Conservation (phyloP, 2,329 filamentous ascomycete genomes). For the Dothideomycetes sp. region DNA sequence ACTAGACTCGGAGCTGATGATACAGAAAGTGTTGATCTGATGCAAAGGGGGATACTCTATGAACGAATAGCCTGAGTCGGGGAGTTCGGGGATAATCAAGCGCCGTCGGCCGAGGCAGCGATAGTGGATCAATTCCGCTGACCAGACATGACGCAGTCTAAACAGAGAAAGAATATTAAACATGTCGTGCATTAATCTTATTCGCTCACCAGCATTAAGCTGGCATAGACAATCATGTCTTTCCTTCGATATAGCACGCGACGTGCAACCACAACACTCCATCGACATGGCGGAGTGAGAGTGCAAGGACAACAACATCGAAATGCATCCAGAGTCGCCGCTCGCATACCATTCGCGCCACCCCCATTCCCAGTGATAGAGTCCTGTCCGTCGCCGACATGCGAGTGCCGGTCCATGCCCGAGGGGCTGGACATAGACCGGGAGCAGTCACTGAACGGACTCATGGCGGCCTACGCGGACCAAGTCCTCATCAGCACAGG, state of each 20-base stretch:
- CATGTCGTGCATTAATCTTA: too few relatives aligned
- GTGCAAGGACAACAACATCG: background rate
- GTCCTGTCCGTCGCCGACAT: slow-evolving; percentile 64
- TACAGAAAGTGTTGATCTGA: too few relatives aligned
- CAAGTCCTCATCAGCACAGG: slow-evolving; percentile 80
- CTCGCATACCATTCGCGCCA: slow-evolving; percentile 18
- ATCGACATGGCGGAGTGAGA: background rate
- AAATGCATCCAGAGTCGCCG: slow-evolving; percentile 2
- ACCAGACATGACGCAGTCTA: too few relatives aligned
- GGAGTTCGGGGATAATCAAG: background rate
- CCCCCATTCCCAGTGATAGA: slow-evolving; percentile 35
- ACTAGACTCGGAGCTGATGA: too few relatives aligned
- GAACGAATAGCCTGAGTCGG: too few relatives aligned
- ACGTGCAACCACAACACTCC: background rate
- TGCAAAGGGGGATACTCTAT: too few relatives aligned
- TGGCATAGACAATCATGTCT: too few relatives aligned
- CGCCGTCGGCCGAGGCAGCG: background rate
- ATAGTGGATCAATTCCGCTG: too few relatives aligned
- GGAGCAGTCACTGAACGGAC: slow-evolving; percentile 57
- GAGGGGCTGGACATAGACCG: slow-evolving; percentile 63
- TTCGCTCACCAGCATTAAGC: too few relatives aligned
- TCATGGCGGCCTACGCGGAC: slow-evolving; percentile 67
- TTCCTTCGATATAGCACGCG: background rate
- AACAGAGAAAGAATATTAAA: too few relatives aligned
- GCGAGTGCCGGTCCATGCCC: slow-evolving; percentile 59